Conservation (phyloP, 2,329 filamentous ascomycete genomes). For the Pyrenochaeta sp. region DNA sequence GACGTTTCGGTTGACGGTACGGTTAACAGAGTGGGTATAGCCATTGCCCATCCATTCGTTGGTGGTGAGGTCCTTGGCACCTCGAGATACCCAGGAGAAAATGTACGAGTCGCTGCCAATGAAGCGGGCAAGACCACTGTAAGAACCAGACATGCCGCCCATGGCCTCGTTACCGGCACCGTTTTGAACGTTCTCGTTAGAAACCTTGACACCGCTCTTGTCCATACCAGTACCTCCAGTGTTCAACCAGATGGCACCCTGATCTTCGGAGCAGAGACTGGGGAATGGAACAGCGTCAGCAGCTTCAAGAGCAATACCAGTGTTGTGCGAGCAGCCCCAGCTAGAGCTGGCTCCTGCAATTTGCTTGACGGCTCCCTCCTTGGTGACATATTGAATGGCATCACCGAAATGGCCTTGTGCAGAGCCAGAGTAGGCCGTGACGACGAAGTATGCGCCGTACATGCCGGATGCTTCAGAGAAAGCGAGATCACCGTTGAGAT, state of each 20-base stretch:
- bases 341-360: constrained; percentile 62
- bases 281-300: constrained; percentile 66
- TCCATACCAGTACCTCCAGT: constrained; percentile 66
- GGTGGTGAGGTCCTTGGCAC: constrained; percentile 61
- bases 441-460: constrained; percentile 69
- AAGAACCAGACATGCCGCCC: constrained; percentile 70
- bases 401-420: constrained; percentile 67
- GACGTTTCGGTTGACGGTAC: constrained; percentile 66
- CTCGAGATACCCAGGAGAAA: constrained; percentile 69
- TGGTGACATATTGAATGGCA: constrained; percentile 59
- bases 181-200: constrained; percentile 69
- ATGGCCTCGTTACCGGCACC: constrained; percentile 65
- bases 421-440: constrained; percentile 64
- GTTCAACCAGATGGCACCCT: constrained; percentile 71
- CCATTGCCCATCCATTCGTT: constrained; percentile 67
- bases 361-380: constrained; percentile 58
- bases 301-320: constrained; percentile 68
- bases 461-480: constrained; percentile 63
- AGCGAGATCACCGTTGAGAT: constrained; percentile 69
- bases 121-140: constrained; percentile 65
- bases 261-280: constrained; percentile 67
- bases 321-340: constrained; percentile 71
- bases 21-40: constrained; percentile 61
- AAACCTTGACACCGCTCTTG: constrained; percentile 67
- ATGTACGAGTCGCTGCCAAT: constrained; percentile 61